Percentiles rank a stretch among this genome's conserved stretches.
These are phyloP conservation scores for Phialophora macrospora DNA, from an alignment of 2,329 filamentous ascomycete genomes.

Conservation along the genomic window DNA sequence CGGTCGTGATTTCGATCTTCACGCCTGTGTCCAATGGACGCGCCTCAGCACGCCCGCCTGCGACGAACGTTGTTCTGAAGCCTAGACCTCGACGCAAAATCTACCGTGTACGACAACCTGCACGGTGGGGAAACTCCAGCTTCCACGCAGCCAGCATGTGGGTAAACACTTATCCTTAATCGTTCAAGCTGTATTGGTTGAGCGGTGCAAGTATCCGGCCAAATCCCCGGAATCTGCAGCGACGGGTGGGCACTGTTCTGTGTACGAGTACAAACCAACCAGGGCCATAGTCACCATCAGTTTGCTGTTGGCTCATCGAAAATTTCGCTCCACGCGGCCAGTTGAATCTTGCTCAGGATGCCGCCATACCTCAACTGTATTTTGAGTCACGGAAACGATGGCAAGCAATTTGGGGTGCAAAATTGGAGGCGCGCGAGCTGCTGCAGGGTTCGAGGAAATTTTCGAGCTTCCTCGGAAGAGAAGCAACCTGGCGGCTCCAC, in stretches of 20 bases:
- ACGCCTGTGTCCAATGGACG: background rate
- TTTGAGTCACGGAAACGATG: background rate
- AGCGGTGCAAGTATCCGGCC: background rate
- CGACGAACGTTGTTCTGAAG: background rate
- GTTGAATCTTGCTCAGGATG: conserved; percentile 1
- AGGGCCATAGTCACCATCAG: background rate
- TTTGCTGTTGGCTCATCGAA: background rate
- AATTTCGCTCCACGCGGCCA: background rate
- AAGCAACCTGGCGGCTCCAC: conserved; percentile 8
- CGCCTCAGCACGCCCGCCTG: no score
- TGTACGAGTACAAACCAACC: background rate
- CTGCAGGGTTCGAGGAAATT: background rate
- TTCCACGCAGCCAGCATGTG: background rate
- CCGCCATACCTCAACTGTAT: background rate
- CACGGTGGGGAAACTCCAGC: conserved; percentile 1
- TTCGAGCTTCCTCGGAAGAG: conserved; percentile 8
- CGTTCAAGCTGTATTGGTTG: background rate
- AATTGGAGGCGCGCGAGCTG: background rate
- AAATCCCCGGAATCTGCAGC: background rate
- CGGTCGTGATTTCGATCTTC: conserved; percentile 7
- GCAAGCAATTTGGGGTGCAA: background rate
- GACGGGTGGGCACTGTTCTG: background rate
- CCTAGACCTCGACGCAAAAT: background rate
- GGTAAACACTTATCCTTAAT: conserved; percentile 10
- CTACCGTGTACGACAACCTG: background rate